Percentiles rank a stretch among this genome's conserved stretches.
Conservation (phyloP, 805 yeast genomes). For the Suhomyces xylopsoci region DNA sequence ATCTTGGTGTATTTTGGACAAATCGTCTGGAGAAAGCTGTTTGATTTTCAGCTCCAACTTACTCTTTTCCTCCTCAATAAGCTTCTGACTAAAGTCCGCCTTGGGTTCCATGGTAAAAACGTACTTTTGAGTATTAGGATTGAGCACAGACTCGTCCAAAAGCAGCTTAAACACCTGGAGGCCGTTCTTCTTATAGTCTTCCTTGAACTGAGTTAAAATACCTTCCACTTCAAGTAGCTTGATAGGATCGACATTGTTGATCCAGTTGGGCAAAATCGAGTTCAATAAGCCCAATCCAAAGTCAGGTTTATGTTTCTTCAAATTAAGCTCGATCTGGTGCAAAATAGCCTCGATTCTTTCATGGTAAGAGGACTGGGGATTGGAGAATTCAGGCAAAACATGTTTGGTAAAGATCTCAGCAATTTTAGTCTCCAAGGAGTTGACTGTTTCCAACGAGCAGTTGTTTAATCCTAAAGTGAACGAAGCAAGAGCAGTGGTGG, state of each 20-base stretch:
- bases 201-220: conserved; percentile 55
- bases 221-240: conserved; percentile 63
- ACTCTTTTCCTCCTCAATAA: conserved; percentile 53
- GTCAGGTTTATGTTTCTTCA: conserved; percentile 84
- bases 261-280: conserved; percentile 80
- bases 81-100: conserved; percentile 47
- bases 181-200: conserved; percentile 53
- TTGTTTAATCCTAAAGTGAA: conserved; percentile 89
- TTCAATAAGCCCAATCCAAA: conserved; percentile 80
- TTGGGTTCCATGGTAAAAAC: conserved; percentile 76
- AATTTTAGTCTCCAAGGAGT: conserved; percentile 50
- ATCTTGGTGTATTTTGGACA: conserved; percentile 52
- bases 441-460: conserved; percentile 43
- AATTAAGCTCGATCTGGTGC: conserved; percentile 79
- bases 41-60: conserved; percentile 53
- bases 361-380: conserved; percentile 21
- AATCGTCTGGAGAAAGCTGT: conserved; percentile 51
- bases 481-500: conserved; percentile 70
- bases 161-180: conserved; percentile 54
- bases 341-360: conserved; percentile 75
- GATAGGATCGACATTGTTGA: conserved; percentile 76
- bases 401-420: conserved; percentile 43
- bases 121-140: conserved; percentile 50
- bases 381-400: conserved; percentile 30
- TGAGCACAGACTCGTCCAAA: conserved; percentile 50